Base-by-base conservation (phyloP, 2,329 filamentous ascomycete genomes). In the Alternaria gaisen region DNA sequence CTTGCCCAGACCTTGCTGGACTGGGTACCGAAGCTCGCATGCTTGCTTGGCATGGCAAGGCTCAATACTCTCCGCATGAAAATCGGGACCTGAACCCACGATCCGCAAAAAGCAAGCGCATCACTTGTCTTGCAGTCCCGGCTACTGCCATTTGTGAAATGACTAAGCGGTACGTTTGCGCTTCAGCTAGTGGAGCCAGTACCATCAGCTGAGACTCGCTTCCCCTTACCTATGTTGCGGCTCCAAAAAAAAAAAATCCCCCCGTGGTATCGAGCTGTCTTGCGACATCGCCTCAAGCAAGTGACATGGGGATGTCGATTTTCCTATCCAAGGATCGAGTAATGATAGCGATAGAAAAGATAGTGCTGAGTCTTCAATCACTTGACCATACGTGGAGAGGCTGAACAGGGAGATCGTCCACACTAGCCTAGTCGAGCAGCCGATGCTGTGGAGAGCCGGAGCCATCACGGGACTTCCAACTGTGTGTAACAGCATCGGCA, bases 11-110 rank as follows among this genome's bases (percentile, higher is more conserved):
- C 40, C 54, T 52, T 16, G 26, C 14, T 42, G 26, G 43, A 36
- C 24, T 54, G 34, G 48, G 11, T 20, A 18, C n/a, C 12, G 16
- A n/a, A 36, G 32, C 48, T 47, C 40, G 47, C 47, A 11, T 60
- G 43, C 18, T 44, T 16, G 34, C 48, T 53, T 57, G 47, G 53
- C 41, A 60, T 42, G 20, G 24, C 47, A 60, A 20, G 46, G 53
- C 26, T 44, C 53, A 52, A 47, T 56, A 44, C 14, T 50, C 38
- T 44, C 24, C 38, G 57, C 38, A 46, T 60, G 54, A 20, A 26
- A 41, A 46, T 57, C 34, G 18, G 16, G 9, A 48, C 18, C 41
- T 52, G n/a, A 47, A 42, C 12, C 41, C 40, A 54, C 26, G 24
- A 26, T 22, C 8, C 12, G 51, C 40, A 32, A 43, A n/a, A n/a